Base-by-base conservation (phyloP, 176 grass and related monocot genomes). In the Carex kokanica region DNA sequence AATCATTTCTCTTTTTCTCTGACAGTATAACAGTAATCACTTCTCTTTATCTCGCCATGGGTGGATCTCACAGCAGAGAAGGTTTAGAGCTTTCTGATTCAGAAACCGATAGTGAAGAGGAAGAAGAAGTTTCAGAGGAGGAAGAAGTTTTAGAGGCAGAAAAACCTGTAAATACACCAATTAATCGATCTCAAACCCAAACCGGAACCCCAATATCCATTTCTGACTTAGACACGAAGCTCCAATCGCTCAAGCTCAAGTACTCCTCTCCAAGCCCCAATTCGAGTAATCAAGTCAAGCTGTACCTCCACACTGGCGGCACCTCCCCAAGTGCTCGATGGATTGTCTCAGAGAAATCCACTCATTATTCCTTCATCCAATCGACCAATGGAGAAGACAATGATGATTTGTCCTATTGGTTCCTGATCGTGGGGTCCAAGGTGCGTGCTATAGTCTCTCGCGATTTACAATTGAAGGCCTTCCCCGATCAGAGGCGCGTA, bases 271-370 rank as follows among this genome's bases (percentile, higher is more conserved):
- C 74, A 18, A 79, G 84, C 60, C 13, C 81, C 45, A 60, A 23
- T 45, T 8, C 21, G 5, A 52, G 24, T 6, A 55, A 79, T 34
- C 13, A 41, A 15, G 69, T 90, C 70, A 95, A 91, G 59, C 90
- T 98, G 20, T 98, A 98, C 83, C 88, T 93, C 64, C 95, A 98
- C 74, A 87, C 91, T 45, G 95, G 95, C 18, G 92, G 93, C 12
- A 88, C 88, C 82, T 89, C 95, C 32, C 16, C 92, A 49, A 85
- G 85, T 85, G 92, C 89, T 60, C 87, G 83, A 52, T 98, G 92
- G 95, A 85, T 88, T 31, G 32, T 82, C 74, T 87, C 91, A 51
- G 91, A 93, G 72, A 90, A 89, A 81, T 81, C 73, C 10, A 88
- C 89, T 34, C 85, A 81, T 20, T 94, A 88, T 88, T 21, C 86